Evolutionary conservation across 805 yeast species (phyloP), one percentile per base, ranked within the genome.

Genomic region (Metschnikowia shivogae): DNA sequence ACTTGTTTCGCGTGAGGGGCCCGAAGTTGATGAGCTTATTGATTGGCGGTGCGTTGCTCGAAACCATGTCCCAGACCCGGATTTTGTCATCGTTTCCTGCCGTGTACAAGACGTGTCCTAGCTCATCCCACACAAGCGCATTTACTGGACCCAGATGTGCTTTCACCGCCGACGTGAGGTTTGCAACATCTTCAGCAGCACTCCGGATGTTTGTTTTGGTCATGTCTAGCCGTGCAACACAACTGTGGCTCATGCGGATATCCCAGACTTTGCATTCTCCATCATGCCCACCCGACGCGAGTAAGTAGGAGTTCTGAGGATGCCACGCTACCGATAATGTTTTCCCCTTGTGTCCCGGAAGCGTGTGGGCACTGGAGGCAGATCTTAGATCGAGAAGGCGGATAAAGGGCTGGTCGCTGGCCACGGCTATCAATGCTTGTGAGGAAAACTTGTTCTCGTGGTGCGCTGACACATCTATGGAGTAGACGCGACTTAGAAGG

Each of bases 211-310:
- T 68, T 1, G 81, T 74, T 13, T 74, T 64, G 34, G 72, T 62
- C 69, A 80, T 68, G 57, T 88, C 90, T 46, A 88, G 63, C 12
- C 81, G 72, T 36, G 81, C 73, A 20, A 87, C 62, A 55, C 88
- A 83, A 30, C 84, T 76, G 13, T 73, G 70, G 20, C 87, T 78
- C 39, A 85, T 67, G 38, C 98, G 66, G 9, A 89, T 76, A 60
- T 90, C 98, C 97, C 97, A 90, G 0, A 90, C 59, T 42, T 86
- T 74, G 7, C 86, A 82, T 37, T 82, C 82, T 0, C 97, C 97
- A 54, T 84, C 88, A 13, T 79, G 75, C 17, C 92, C 89, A 1
- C 96, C 96, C 4, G 89, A 75, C 0, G 90, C 89, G 1, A 90
- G 67, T 3, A 85, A 49, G 55, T 84, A 65, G 0, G 80, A 64